These are phyloP conservation scores for Morella rubra DNA, from an alignment of 306 rosid species.

Conservation along the genomic window DNA sequence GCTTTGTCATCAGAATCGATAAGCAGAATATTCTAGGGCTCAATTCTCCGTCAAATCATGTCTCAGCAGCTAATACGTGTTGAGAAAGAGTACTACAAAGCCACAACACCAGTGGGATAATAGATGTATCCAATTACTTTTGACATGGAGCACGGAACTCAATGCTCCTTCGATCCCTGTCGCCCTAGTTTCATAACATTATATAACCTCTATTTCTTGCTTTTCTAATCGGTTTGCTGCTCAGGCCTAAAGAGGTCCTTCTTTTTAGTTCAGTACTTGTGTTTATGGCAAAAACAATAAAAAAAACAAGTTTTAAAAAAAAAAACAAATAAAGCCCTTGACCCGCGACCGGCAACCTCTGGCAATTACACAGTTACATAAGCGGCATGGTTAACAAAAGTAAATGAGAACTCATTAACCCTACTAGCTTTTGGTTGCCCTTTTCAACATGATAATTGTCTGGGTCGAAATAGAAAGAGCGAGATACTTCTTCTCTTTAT, in stretches of 20 bases:
- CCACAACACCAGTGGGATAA: constrained; percentile 36
- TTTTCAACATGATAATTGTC: constrained; percentile 37
- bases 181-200: constrained; percentile 13
- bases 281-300: constrained; percentile 22
- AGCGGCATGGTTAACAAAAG: constrained; percentile 56
- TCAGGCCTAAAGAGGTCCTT: constrained; percentile 49
- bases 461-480: not conserved
- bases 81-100: not conserved
- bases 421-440: constrained; percentile 39
- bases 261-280: constrained; percentile 5
- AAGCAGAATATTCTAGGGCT: not conserved
- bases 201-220: constrained; percentile 19
- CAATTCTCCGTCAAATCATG: not conserved
- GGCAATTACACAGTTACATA: constrained; percentile 46
- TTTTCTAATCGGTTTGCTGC: constrained; percentile 33
- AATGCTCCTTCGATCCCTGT: constrained; percentile 20
- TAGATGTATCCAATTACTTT: constrained; percentile 38
- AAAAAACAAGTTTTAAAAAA: not conserved
- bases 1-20: not conserved
- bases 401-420: constrained; percentile 50
- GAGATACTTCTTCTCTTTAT: not conserved
- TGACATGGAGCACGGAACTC: constrained; percentile 33
- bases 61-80: not conserved
- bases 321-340: not conserved
- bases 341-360: constrained; percentile 40